A percentile compares a stretch with the other conserved stretches of the same genome.
phyloP scores from a whole-genome alignment of 2,329 filamentous ascomycete species.

The Ascochyta viciae-villosae region DNA sequence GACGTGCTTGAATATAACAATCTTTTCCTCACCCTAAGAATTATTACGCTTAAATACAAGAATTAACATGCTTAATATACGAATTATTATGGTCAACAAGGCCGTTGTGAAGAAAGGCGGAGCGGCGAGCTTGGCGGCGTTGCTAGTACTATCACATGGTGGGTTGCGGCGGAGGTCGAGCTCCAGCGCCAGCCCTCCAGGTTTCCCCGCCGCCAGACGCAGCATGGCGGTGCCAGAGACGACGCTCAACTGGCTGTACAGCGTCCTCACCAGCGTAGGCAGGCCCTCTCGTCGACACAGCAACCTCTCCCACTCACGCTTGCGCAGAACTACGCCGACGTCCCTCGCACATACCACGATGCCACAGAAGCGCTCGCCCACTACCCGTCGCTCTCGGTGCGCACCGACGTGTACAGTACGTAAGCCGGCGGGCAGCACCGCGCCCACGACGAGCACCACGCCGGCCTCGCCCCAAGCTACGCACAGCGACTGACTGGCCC shows the following conservation, averaged over 20 bases:
- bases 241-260: slow-evolving; percentile 94
- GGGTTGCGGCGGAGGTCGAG: background rate
- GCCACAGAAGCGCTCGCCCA: slow-evolving; percentile 81
- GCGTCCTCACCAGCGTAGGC: slow-evolving; percentile 69
- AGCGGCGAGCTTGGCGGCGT: slow-evolving; percentile 3
- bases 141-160: background rate
- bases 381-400: slow-evolving; percentile 79
- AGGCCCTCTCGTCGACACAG: too few relatives aligned
- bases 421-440: slow-evolving; percentile 7
- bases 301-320: background rate
- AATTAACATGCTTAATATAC: too few relatives aligned
- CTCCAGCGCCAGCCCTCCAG: slow-evolving; percentile 8
- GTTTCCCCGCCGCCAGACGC: slow-evolving; percentile 33
- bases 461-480: background rate
- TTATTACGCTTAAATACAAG: too few relatives aligned
- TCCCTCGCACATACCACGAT: slow-evolving; percentile 91
- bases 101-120: background rate
- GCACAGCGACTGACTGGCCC: slow-evolving; percentile 31
- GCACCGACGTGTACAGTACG: slow-evolving; percentile 95
- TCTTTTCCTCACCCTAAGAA: too few relatives aligned
- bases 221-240: slow-evolving; percentile 78
- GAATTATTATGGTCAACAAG: background rate
- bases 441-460: background rate
- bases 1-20: too few relatives aligned
- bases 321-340: slow-evolving; percentile 85